These are phyloP conservation scores for Vanrija humicola DNA, from an alignment of 1,284 basidiomycete species.

Conservation along the genomic window DNA sequence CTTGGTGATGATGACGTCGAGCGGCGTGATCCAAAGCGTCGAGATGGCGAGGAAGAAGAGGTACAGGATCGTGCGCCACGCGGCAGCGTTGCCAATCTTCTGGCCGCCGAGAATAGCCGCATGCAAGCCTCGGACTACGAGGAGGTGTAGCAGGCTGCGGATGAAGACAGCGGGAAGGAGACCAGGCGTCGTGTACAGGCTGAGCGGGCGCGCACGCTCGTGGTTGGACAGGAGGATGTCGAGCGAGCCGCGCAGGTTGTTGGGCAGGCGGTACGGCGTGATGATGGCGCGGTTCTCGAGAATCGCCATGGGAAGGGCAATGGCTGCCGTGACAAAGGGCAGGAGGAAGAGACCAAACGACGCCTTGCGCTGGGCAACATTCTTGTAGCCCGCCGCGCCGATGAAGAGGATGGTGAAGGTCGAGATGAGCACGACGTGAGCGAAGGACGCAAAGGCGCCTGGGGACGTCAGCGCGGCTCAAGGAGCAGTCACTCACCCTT, in stretches of 20 bases:
- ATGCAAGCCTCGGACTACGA: slow-evolving; percentile 59
- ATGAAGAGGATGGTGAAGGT: slow-evolving; percentile 46
- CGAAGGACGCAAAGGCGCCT: slow-evolving; percentile 64
- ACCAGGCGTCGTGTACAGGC: slow-evolving; percentile 77
- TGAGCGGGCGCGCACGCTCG: slow-evolving; percentile 72
- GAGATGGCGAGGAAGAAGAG: slow-evolving; percentile 57
- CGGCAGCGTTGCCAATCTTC: slow-evolving; percentile 7
- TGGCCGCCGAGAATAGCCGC: slow-evolving; percentile 17
- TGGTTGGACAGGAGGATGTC: slow-evolving; percentile 74
- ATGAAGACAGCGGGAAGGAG: slow-evolving; percentile 65
- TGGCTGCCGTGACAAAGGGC: slow-evolving; percentile 51
- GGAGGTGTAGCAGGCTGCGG: slow-evolving; percentile 63
- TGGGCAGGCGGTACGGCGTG: slow-evolving; percentile 73
- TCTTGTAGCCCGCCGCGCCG: slow-evolving; percentile 33
- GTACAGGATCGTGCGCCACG: slow-evolving; percentile 54
- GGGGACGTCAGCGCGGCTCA: not conserved
- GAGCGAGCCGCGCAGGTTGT: slow-evolving; percentile 60
- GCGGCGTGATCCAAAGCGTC: slow-evolving; percentile 65
- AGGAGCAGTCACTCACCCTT: slow-evolving; percentile 61
- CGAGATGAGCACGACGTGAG: slow-evolving; percentile 57
- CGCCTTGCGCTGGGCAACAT: slow-evolving; percentile 58
- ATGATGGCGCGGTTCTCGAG: slow-evolving; percentile 78
- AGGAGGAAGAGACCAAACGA: slow-evolving; percentile 54
- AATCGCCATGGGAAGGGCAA: slow-evolving; percentile 73
- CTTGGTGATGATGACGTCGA: slow-evolving; percentile 77